phyloP scores from a whole-genome alignment of 2,329 filamentous ascomycete genomes.

The Penicillium glabrum region DNA sequence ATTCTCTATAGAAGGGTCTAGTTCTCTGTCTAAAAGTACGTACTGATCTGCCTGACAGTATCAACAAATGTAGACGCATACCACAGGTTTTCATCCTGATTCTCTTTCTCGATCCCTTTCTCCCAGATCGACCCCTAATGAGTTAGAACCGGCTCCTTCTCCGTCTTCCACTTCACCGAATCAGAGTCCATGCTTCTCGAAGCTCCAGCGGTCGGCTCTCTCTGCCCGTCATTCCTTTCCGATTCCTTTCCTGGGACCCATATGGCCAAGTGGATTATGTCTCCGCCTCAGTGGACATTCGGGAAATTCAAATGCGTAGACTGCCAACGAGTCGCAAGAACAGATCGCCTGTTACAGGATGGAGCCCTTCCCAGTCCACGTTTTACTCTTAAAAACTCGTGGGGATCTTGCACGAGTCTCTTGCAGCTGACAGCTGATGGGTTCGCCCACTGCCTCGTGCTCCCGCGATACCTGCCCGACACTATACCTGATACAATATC shows the following conservation, averaged over 20 bases:
- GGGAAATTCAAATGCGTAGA: not conserved
- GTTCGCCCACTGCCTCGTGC: conserved; percentile 23
- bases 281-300: conserved; percentile 11
- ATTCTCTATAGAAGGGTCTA: not conserved
- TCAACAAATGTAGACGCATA: not conserved
- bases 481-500: conserved; percentile 10
- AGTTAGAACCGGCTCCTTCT: conserved; percentile 2
- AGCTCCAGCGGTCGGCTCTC: conserved; percentile 7
- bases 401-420: conserved; percentile 15
- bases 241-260: not conserved
- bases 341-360: not conserved
- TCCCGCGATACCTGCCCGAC: not conserved
- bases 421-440: conserved; percentile 5
- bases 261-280: not conserved
- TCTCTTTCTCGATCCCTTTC: not conserved
- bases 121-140: conserved; percentile 5
- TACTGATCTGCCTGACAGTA: not conserved
- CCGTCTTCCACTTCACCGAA: conserved; percentile 1
- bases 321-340: not conserved
- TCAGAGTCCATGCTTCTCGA: conserved; percentile 2
- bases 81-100: fast-evolving
- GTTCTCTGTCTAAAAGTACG: not conserved
- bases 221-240: conserved; percentile 10
- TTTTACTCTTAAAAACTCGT: not conserved
- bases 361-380: not conserved